Evolutionary conservation across 768 basidiomycete species (phyloP).

Genomic region (Trametes cubensis): DNA sequence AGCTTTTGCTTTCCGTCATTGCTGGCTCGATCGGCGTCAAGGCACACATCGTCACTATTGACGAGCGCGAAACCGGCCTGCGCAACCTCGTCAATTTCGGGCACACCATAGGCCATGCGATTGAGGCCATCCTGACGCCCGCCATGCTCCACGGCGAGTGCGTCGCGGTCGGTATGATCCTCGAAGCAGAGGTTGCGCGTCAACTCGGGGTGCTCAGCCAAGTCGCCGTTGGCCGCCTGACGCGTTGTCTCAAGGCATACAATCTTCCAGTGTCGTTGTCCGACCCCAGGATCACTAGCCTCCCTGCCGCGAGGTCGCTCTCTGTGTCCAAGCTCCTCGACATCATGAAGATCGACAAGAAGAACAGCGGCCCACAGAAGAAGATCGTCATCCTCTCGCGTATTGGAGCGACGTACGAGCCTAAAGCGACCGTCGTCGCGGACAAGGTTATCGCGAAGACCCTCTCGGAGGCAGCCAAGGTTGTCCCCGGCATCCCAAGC

Average conservation of each 20-base stretch:
- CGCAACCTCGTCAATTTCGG: constrained; percentile 99
- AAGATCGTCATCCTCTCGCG: constrained; percentile 90
- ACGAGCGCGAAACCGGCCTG: constrained; percentile 94
- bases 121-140: constrained; percentile 94
- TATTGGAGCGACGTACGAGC: constrained; percentile 92
- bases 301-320: constrained; percentile 72
- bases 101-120: constrained; percentile 97
- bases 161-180: constrained; percentile 92
- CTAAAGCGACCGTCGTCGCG: constrained; percentile 81
- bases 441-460: constrained; percentile 84
- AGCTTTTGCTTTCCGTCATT: constrained; percentile 88
- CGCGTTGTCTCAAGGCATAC: constrained; percentile 86
- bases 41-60: constrained; percentile 94
- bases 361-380: constrained; percentile 91
- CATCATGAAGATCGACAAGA: constrained; percentile 90
- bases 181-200: constrained; percentile 93
- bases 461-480: constrained; percentile 76
- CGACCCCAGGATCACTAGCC: constrained; percentile 74
- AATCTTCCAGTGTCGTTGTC: constrained; percentile 83
- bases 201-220: constrained; percentile 87
- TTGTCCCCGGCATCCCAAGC: constrained; percentile 68
- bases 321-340: constrained; percentile 83
- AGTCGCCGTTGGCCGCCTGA: constrained; percentile 89
- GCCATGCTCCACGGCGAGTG: constrained; percentile 96
- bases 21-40: constrained; percentile 94